A percentile compares a stretch with the other conserved stretches of the same genome.
These are phyloP conservation scores for Fraxinus paxiana DNA, from an alignment of 305 asterid genomes.

Conservation along the genomic window DNA sequence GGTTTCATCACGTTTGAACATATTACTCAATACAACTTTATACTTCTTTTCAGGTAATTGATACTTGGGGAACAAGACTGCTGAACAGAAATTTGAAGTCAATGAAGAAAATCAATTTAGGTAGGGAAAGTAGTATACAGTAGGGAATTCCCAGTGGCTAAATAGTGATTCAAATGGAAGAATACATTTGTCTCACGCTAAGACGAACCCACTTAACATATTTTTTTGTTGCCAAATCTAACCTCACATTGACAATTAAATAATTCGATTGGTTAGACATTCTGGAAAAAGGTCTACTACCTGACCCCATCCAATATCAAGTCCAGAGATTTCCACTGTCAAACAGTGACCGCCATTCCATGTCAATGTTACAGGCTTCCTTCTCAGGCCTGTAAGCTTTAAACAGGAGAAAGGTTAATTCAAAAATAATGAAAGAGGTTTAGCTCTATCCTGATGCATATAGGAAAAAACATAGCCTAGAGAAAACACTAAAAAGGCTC, in stretches of 20 bases:
- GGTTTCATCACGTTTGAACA: background rate
- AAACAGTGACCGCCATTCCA: constrained; percentile 55
- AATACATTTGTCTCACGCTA: background rate
- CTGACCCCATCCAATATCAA: constrained; percentile 99
- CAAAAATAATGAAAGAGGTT: constrained; percentile 9
- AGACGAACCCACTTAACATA: background rate
- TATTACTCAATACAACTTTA: background rate
- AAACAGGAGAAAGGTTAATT: constrained; percentile 25
- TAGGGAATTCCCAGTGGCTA: background rate
- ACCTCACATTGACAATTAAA: background rate
- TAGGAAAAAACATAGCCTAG: background rate
- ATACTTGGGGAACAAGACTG: background rate
- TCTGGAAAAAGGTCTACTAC: constrained; percentile 37
- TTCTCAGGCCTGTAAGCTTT: constrained; percentile 77
- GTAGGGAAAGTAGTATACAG: background rate
- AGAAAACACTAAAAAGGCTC: background rate
- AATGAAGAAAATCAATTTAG: background rate
- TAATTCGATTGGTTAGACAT: background rate
- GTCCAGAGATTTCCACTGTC: constrained; percentile 80
- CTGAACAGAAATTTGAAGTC: background rate
- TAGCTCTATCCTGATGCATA: background rate
- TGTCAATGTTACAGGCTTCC: constrained; percentile 57
- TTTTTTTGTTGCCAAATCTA: background rate
- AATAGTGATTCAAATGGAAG: background rate
- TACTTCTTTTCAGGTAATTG: background rate